Base-by-base conservation (phyloP, 2,329 filamentous ascomycete genomes). In the Colletotrichum melonis region DNA sequence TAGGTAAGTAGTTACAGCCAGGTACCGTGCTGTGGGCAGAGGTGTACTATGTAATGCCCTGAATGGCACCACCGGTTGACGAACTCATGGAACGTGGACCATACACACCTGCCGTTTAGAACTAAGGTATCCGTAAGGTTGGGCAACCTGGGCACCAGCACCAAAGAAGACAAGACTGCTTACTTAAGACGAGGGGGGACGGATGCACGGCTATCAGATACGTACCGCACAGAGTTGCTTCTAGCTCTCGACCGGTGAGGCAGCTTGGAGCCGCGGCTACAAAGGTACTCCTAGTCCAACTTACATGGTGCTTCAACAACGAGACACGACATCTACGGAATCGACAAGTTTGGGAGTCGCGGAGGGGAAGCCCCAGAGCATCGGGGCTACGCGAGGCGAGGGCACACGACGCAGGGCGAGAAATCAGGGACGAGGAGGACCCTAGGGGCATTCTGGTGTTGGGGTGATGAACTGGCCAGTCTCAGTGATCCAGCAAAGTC, bases 11-110 rank as follows among this genome's bases (percentile, higher is more conserved):
- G 14, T 5, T 5, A 5, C 2, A 7, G 24, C 19, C 60, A 49
- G 42, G 42, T 49, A 49, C 19, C 19, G 42, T 49, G 42, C 42
- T 49, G 42, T 49, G 19, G 19, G 16, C 42, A 28, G 32, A 22
- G 42, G 42, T 22, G 35, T 26, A 26, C 26, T 26, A 26, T 26
- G 26, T 28, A 12, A 28, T 28, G 28, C 57, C 63, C 55, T 52
- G 12, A 28, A 60, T n/a, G 46, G 24, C 56, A 28, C 68, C 69
- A 57, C 16, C n/a, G 24, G 49, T 55, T 26, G 35, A 67, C 57
- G 57, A 63, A 70, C 57, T 57, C 56, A 62, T 62, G 57, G 63
- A 35, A 67, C 28, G 32, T 71, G 63, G 56, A 19, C n/a, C 26
- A 14, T 16, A 55, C 46, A 32, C 24, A 24, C 7, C n/a, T 14